Base-by-base conservation (phyloP, 1,284 basidiomycete genomes). In the Agroathelia rolfsii region DNA sequence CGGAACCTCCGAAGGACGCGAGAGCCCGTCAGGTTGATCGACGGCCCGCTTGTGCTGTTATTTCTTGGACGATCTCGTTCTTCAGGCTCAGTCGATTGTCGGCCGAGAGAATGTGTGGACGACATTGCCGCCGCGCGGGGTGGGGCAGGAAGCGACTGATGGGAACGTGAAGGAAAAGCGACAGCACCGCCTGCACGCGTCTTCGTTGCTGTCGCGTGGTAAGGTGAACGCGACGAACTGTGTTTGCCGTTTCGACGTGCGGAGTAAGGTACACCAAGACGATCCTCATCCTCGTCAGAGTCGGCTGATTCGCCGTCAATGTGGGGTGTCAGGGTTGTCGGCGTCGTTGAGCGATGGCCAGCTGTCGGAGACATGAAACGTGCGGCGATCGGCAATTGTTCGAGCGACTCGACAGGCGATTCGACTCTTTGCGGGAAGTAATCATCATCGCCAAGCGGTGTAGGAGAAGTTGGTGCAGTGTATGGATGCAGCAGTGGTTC, bases 401-500 rank as follows among this genome's bases (percentile, higher is more conserved):
- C 85, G 23, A 69, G 56, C 0, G 84, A 84, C 41, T 82, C 82
- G 16, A 64, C 70, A 1, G 64, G 59, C 5, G 79, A 73, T 19
- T 79, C 76, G 34, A 70, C 39, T 11, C 76, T n/a, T n/a, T n/a
- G 63, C 30, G 45, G 51, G 35, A 71, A 74, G 23, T 77, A 77
- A 41, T 82, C 77, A 46, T 72, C 76, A 32, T 80, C 76, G 27
- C 71, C 42, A 27, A 68, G 70, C 6, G 69, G 67, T 18, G 69
- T 73, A 9, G 71, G 79, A n/a, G n/a, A n/a, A 4, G 48, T 39
- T 13, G 61, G 54, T 4, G 60, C 56, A 12, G 80, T 69, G 59
- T 72, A 76, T 41, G 83, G 85, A 54, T 95, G 89, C 5, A 98
- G 71, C 12, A 97, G 72, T 3, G 87, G 79, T 41, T 85, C 81